Conservation (phyloP, 1,284 basidiomycete species). For the Mycena citricolor region DNA sequence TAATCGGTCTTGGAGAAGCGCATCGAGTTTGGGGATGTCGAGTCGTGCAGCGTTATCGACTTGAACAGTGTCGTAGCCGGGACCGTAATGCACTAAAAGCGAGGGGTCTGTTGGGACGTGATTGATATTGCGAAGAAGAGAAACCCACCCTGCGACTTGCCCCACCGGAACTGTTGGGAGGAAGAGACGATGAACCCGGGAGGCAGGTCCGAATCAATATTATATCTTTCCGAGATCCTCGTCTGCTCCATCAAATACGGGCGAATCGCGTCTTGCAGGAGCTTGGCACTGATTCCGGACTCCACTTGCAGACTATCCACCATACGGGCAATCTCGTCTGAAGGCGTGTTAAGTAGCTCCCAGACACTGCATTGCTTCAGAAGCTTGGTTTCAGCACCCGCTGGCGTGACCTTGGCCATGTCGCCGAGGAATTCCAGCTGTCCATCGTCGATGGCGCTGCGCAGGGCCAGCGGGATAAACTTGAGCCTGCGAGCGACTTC, state of each 20-base stretch:
- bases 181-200: no score
- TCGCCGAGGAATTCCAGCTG: slow-evolving; percentile 31
- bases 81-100: no score
- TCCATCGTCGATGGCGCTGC: slow-evolving; percentile 30
- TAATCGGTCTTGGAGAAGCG: slow-evolving; percentile 33
- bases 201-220: no score
- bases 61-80: no score
- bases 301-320: slow-evolving; percentile 25
- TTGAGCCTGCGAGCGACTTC: slow-evolving; percentile 42
- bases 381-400: slow-evolving; percentile 13
- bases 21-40: slow-evolving; percentile 30
- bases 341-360: slow-evolving; percentile 29
- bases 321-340: slow-evolving; percentile 26
- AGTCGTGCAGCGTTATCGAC: no score
- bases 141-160: no score
- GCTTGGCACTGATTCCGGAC: slow-evolving; percentile 25
- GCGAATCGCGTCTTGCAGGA: slow-evolving; percentile 25
- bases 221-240: slow-evolving; percentile 29
- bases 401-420: slow-evolving; percentile 31
- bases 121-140: no score
- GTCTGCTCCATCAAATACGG: slow-evolving; percentile 40
- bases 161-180: no score
- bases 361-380: slow-evolving; percentile 23
- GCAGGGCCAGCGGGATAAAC: slow-evolving; percentile 39
- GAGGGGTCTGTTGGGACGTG: no score